A percentile compares a stretch with the other conserved stretches of the same genome.
phyloP scores from a whole-genome alignment of 2,329 filamentous ascomycete genomes.

The Mariannaea sp. region DNA sequence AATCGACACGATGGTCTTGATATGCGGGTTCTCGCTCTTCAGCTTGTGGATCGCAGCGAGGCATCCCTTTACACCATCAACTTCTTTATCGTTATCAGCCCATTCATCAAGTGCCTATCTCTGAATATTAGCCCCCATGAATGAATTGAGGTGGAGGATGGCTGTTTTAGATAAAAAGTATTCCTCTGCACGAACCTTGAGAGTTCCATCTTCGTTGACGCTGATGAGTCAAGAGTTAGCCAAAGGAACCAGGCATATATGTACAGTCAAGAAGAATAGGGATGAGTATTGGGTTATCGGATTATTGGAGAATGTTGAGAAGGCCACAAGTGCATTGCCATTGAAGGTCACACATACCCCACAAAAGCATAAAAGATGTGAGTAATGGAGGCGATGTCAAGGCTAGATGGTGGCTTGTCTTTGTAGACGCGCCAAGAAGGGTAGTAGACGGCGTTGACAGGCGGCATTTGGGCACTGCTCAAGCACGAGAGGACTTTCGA shows the following conservation, averaged over 20 bases:
- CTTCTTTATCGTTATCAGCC: conserved; percentile 63
- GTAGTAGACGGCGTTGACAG: conserved; percentile 59
- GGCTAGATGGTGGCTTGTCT: conserved; percentile 61
- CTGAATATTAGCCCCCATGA: not conserved
- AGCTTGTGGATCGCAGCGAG: conserved; percentile 62
- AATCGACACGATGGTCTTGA: conserved; percentile 66
- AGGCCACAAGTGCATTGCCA: too few relatives aligned
- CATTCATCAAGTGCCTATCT: conserved; percentile 60
- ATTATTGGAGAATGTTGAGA: too few relatives aligned
- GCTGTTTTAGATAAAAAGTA: too few relatives aligned
- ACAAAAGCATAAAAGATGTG: conserved; percentile 71
- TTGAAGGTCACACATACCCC: conserved; percentile 40
- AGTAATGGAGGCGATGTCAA: conserved; percentile 61
- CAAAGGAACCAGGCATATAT: too few relatives aligned
- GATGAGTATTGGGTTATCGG: too few relatives aligned
- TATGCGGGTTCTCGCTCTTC: conserved; percentile 59
- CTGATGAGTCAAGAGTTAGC: conserved; percentile 33
- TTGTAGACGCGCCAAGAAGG: conserved; percentile 69
- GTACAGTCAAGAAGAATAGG: too few relatives aligned
- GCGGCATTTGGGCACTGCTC: conserved; percentile 26
- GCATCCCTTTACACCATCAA: conserved; percentile 64
- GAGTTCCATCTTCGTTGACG: conserved; percentile 41
- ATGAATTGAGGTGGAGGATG: too few relatives aligned
- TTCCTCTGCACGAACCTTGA: conserved; percentile 53
- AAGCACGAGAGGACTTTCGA: not conserved